Evolutionary conservation across 352 stramenopile genomes (phyloP), one percentile per base, ranked within the genome.

Genomic region (Thalassiosira gravida): DNA sequence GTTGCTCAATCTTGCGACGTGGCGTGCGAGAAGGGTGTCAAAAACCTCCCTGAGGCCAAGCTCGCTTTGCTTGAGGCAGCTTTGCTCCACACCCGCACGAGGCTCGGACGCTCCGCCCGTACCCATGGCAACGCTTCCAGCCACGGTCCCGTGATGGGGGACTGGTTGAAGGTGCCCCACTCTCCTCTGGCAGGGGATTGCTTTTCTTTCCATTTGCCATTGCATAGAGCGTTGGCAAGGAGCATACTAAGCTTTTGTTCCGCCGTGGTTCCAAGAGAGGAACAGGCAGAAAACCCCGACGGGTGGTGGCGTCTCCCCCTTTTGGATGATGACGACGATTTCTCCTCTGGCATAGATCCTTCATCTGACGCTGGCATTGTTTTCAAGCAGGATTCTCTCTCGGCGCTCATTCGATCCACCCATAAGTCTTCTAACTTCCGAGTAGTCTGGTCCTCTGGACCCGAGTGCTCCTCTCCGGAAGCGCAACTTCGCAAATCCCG

Each of bases 191-290:
- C 68, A 11, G 88, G 88, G 35, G 91, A 95, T 74, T 82, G 82
- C 20, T 76, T 95, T 46, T 93, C 89, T 0, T 93, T 95, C 66
- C 91, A 95, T 79, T 72, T 94, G 6, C 91, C 91, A n/a, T 58
- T 95, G 7, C 89, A 95, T 52, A 77, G 91, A 64, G 79, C 89
- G 14, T 61, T 95, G 29, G 89, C 89, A 1, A 85, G 90, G 52
- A 90, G 75, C 65, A 80, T 95, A 18, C 71, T 80, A 27, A 87
- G 78, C 49, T 76, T 90, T n/a, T 93, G 87, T 55, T 73, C 74
- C 7, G 64, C 91, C 0, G 74, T 89, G 52, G 87, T 93, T 0
- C 77, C 90, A 9, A 68, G 74, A 37, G 65, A 84, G 42, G 67
- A 88, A 37, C 71, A 82, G 49, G 64, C 79, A 9, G 57, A 67